phyloP scores from a whole-genome alignment of 148 eudicot species.

The Cornus florida region DNA sequence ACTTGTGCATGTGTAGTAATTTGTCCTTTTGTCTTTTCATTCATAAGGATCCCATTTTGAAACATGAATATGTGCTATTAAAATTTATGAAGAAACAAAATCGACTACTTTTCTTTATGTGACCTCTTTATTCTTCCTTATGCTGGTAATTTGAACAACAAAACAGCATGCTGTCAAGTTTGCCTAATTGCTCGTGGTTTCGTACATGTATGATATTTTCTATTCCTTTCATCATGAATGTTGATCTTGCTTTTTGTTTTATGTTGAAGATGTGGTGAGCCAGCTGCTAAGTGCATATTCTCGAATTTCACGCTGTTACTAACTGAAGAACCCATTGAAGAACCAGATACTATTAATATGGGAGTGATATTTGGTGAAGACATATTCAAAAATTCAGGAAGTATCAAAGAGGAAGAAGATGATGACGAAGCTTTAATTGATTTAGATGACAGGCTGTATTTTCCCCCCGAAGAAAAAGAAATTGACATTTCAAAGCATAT shows the following conservation, averaged over 20 bases:
- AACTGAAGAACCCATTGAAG: conserved; percentile 74
- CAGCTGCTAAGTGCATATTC: conserved; percentile 65
- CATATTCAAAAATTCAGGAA: conserved; percentile 18
- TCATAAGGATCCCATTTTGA: too few species aligned
- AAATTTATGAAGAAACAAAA: too few species aligned
- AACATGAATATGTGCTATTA: too few species aligned
- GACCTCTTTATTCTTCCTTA: not conserved
- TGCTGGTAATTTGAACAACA: not conserved
- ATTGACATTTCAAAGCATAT: conserved; percentile 89
- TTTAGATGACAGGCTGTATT: conserved; percentile 74
- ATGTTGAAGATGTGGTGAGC: conserved; percentile 69
- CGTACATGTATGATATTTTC: not conserved
- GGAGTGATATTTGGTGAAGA: conserved; percentile 63
- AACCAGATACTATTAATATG: conserved; percentile 58
- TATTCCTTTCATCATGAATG: not conserved
- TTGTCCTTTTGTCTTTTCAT: too few species aligned
- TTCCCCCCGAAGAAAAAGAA: conserved; percentile 58
- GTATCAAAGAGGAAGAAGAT: conserved; percentile 31
- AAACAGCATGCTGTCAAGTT: not conserved
- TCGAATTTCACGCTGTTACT: conserved; percentile 71
- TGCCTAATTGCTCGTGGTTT: not conserved
- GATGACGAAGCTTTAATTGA: conserved; percentile 58
- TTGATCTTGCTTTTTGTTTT: not conserved
- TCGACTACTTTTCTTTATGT: too few species aligned
- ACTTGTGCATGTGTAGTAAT: too few species aligned